Percentiles rank a stretch among this genome's conserved stretches.
These are phyloP conservation scores for Citrus maxima DNA, from an alignment of 345 rosid species.

Conservation along the genomic window DNA sequence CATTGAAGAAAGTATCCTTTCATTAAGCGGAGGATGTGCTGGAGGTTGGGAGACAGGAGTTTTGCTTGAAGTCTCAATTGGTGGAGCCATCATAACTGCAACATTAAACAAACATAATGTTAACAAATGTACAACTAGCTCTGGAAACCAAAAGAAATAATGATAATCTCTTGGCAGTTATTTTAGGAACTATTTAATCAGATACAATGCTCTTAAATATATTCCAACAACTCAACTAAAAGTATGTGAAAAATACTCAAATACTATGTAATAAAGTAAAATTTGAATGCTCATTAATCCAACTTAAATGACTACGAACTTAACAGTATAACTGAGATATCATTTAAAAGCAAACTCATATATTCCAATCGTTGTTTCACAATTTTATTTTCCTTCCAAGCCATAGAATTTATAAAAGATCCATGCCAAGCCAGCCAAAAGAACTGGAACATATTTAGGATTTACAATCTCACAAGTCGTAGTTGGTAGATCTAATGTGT, in stretches of 20 bases:
- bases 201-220: neutral
- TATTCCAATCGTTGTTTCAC: neutral
- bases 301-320: neutral
- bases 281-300: neutral
- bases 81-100: slow-evolving; percentile 80
- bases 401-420: neutral
- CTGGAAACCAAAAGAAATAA: slow-evolving; percentile 1
- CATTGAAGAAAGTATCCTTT: slow-evolving; percentile 92
- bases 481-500: neutral
- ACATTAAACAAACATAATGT: neutral
- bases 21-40: slow-evolving; percentile 75
- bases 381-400: neutral
- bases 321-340: neutral
- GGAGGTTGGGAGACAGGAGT: slow-evolving; percentile 24
- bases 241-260: too few species aligned
- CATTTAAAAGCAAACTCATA: neutral
- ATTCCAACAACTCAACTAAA: neutral
- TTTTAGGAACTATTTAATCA: neutral
- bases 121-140: neutral
- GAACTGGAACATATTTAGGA: neutral
- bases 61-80: slow-evolving; percentile 51
- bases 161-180: neutral
- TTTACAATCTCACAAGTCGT: neutral
- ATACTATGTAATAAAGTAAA: neutral
- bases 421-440: neutral